phyloP scores from a whole-genome alignment of 805 yeast genomes.

The Candida anglica region DNA sequence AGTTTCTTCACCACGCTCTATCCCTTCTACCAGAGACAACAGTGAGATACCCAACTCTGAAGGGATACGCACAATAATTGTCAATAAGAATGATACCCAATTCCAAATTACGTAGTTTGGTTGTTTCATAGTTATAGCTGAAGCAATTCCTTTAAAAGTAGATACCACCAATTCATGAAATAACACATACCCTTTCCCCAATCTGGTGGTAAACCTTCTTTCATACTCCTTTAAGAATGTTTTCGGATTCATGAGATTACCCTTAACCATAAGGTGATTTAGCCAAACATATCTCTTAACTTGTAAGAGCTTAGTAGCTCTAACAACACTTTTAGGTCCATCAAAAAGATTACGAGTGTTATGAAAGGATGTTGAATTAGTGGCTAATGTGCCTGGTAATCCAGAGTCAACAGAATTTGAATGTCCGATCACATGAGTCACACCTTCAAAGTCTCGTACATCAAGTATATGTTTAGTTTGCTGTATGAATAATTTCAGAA shows the following conservation, averaged over 20 bases:
- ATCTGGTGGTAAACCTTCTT: no score
- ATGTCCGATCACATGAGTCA: background rate
- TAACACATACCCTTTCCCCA: no score
- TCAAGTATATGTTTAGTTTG: background rate
- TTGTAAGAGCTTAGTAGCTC: background rate
- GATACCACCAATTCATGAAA: slow-evolving; percentile 16
- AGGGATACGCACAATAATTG: slow-evolving; percentile 15
- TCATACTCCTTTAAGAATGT: slow-evolving; percentile 9
- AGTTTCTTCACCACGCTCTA: slow-evolving; percentile 8
- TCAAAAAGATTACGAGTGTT: background rate
- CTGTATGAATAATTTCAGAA: background rate
- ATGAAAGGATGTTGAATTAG: background rate
- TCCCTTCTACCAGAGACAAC: no score
- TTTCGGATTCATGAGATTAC: no score
- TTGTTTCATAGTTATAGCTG: slow-evolving; percentile 7
- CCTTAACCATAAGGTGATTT: slow-evolving; percentile 12
- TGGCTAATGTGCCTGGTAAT: background rate
- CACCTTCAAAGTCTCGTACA: no score
- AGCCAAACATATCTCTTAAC: slow-evolving; percentile 28
- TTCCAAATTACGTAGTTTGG: slow-evolving; percentile 23
- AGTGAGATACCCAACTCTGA: no score
- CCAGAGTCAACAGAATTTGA: no score
- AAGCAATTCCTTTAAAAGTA: slow-evolving; percentile 17
- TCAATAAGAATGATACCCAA: slow-evolving; percentile 29
- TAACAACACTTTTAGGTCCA: background rate